These are phyloP conservation scores for Asclepias syriaca DNA, from an alignment of 257 asterid genomes.

Conservation along the genomic window DNA sequence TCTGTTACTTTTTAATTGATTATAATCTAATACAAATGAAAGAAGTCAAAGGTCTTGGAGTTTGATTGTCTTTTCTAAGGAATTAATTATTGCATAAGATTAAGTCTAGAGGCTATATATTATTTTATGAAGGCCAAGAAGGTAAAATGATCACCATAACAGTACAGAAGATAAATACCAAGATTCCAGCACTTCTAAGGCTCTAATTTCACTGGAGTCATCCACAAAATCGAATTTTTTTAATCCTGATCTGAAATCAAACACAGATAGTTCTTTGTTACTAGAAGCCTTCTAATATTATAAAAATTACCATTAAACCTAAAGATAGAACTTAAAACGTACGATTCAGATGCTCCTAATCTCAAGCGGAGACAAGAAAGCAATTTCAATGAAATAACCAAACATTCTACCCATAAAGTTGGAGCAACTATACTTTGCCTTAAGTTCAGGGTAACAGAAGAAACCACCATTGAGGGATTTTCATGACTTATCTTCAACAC, in stretches of 20 bases:
- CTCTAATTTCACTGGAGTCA: background rate
- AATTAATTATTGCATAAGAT: background rate
- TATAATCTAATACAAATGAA: background rate
- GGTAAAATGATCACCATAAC: background rate
- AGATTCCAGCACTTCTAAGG: background rate
- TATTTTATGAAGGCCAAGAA: constrained; percentile 1
- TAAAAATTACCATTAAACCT: background rate
- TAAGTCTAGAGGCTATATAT: background rate
- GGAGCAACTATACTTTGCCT: background rate
- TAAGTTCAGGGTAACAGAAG: background rate
- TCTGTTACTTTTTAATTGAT: background rate
- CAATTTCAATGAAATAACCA: background rate
- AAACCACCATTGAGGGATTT: background rate
- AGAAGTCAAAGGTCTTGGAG: background rate
- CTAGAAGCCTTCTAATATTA: background rate
- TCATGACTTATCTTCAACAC: background rate
- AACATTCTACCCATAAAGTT: background rate
- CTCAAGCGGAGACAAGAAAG: background rate
- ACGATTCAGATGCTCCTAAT: background rate
- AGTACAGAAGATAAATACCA: background rate
- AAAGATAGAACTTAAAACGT: background rate
- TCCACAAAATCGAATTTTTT: background rate
- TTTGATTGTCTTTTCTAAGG: background rate
- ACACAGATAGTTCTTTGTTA: background rate
- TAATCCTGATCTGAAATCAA: background rate